Evolutionary conservation across 1,284 basidiomycete species (phyloP).

Genomic region (Tremellales sp.): DNA sequence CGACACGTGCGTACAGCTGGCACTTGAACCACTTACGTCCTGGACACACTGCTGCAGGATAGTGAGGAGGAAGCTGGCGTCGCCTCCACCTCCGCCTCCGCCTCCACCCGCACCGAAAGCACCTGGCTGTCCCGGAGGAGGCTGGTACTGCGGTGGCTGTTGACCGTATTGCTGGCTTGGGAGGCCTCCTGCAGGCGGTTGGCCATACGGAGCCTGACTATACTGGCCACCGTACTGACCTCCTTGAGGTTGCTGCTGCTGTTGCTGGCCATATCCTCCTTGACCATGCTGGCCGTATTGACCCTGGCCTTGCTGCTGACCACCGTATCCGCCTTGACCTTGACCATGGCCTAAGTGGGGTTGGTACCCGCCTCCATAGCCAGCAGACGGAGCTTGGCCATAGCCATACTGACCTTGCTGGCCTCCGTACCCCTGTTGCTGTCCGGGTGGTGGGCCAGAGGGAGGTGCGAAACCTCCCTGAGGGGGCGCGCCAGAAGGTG

Average conservation of each 20-base stretch:
- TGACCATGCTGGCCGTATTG: constrained; percentile 30
- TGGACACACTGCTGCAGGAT: constrained; percentile 46
- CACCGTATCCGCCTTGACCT: background rate
- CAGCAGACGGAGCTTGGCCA: constrained; percentile 1
- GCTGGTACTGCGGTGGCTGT: constrained; percentile 26
- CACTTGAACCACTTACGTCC: constrained; percentile 41
- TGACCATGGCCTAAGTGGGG: constrained; percentile 4
- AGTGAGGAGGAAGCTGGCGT: constrained; percentile 28
- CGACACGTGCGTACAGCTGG: no score
- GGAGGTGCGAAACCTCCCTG: constrained; percentile 9
- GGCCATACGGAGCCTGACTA: constrained; percentile 1
- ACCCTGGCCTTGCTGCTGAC: background rate
- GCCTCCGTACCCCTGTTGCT: constrained; percentile 2
- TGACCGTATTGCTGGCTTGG: constrained; percentile 34
- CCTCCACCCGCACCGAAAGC: constrained; percentile 20
- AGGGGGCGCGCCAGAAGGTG: constrained; percentile 7
- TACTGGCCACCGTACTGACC: constrained; percentile 10
- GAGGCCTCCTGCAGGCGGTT: constrained; percentile 13
- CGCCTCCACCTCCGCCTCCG: constrained; percentile 20
- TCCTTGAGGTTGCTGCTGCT: constrained; percentile 11
- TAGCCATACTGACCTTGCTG: constrained; percentile 5
- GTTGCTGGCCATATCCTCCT: constrained; percentile 18
- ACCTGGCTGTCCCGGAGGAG: constrained; percentile 14
- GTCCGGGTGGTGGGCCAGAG: constrained; percentile 6
- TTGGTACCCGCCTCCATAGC: background rate